Conservation (phyloP, 371 early-diverging fungal genomes). For the Basidiobolus meristosporus region DNA sequence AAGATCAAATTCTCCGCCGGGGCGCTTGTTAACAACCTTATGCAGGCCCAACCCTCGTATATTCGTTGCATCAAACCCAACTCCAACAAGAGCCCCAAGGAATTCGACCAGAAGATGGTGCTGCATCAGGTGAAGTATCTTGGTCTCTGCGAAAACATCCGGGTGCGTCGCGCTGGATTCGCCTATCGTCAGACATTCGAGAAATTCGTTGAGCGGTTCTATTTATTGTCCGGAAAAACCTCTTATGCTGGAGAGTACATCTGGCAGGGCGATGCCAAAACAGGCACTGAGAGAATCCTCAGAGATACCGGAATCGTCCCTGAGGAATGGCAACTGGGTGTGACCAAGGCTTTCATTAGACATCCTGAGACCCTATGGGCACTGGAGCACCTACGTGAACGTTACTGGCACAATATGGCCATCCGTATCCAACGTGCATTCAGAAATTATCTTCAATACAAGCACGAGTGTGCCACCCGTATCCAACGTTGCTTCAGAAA, state of each 20-base stretch:
- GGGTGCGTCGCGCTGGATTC: constrained; percentile 92
- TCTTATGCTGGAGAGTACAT: constrained; percentile 74
- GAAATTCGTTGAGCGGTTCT: constrained; percentile 71
- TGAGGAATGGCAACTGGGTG: constrained; percentile 92
- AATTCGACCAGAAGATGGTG: constrained; percentile 80
- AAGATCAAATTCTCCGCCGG: constrained; percentile 50
- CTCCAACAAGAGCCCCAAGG: constrained; percentile 68
- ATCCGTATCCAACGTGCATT: constrained; percentile 85
- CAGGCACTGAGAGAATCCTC: constrained; percentile 56
- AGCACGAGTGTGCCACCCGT: constrained; percentile 44
- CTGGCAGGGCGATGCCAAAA: constrained; percentile 67
- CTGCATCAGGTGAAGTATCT: constrained; percentile 93
- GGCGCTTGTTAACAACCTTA: constrained; percentile 74
- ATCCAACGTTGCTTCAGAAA: constrained; percentile 73
- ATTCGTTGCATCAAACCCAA: constrained; percentile 99
- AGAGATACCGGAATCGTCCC: constrained; percentile 64
- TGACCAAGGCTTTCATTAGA: constrained; percentile 84
- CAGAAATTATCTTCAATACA: constrained; percentile 56
- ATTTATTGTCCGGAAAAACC: constrained; percentile 50
- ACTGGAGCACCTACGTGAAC: constrained; percentile 79
- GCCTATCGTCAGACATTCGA: constrained; percentile 84
- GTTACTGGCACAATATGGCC: constrained; percentile 93
- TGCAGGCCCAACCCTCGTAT: constrained; percentile 92
- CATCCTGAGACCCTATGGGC: constrained; percentile 90
- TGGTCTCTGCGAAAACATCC: constrained; percentile 91